phyloP scores from a whole-genome alignment of 495 filamentous ascomycete species.

The Penicillium simplicissimum region DNA sequence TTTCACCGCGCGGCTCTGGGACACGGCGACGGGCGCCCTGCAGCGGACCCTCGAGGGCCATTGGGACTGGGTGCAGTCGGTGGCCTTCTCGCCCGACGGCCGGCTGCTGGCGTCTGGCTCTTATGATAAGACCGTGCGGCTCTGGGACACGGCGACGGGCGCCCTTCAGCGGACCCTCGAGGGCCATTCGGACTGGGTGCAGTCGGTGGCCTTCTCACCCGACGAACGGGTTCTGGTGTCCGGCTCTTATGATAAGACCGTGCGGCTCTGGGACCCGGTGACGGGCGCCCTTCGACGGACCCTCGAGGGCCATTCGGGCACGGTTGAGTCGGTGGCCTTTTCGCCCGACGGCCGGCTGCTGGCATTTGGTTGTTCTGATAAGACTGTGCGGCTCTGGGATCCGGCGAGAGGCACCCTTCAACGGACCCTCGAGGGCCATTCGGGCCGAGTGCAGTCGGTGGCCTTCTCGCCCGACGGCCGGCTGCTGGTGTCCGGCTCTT shows the following conservation, averaged over 20 bases:
- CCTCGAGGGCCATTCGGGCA: neutral
- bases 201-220: neutral
- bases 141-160: slow-evolving; percentile 1
- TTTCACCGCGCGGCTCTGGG: slow-evolving; percentile 37
- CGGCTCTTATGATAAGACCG: slow-evolving; percentile 14
- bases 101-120: slow-evolving; percentile 25
- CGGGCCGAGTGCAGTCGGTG: slow-evolving; percentile 12
- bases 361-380: neutral
- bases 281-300: neutral
- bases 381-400: slow-evolving; percentile 1
- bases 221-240: slow-evolving; percentile 32
- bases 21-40: slow-evolving; percentile 23
- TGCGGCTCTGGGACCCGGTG: neutral
- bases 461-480: slow-evolving; percentile 24
- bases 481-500: slow-evolving; percentile 1
- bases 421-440: slow-evolving; percentile 14
- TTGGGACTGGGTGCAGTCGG: slow-evolving; percentile 15
- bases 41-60: slow-evolving; percentile 25
- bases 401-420: neutral
- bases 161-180: neutral
- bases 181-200: neutral
- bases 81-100: slow-evolving; percentile 32
- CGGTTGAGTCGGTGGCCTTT: neutral
- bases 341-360: neutral
- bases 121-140: neutral